Conservation (phyloP, 768 basidiomycete species). For the Saitozyma podzolica region DNA sequence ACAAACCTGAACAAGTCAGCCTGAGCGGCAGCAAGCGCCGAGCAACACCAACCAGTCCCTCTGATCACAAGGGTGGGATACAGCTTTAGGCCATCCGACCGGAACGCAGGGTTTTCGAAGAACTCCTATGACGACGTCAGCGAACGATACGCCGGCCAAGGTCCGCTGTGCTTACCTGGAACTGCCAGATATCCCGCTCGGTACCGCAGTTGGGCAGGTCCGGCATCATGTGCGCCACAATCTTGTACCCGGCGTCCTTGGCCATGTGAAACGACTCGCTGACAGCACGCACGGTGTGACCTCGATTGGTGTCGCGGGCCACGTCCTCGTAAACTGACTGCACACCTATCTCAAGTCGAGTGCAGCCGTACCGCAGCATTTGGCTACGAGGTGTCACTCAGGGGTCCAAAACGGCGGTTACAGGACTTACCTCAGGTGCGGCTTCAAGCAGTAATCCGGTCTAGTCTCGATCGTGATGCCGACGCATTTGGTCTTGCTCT, state of each 20-base stretch:
- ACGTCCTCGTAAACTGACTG: conserved; percentile 99
- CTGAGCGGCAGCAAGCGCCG: conserved; percentile 5
- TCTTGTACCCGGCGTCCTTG: conserved; percentile 99
- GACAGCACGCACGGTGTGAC: conserved; percentile 96
- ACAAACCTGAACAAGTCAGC: conserved; percentile 49
- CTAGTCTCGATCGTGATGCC: conserved; percentile 99
- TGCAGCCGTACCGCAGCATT: conserved; percentile 99
- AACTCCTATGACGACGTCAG: conserved; percentile 62
- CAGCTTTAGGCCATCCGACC: conserved; percentile 95
- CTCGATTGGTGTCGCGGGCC: conserved; percentile 96
- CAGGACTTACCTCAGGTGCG: conserved; percentile 74
- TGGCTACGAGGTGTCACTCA: conserved; percentile 61
- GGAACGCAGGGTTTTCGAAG: conserved; percentile 96
- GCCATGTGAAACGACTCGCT: conserved; percentile 95
- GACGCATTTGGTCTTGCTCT: conserved; percentile 96
- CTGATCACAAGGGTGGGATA: conserved; percentile 98
- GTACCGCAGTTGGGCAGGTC: conserved; percentile 96
- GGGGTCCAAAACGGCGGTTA: background rate
- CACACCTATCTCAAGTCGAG: conserved; percentile 95
- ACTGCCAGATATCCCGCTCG: conserved; percentile 95
- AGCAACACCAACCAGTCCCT: conserved; percentile 61
- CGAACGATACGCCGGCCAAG: background rate
- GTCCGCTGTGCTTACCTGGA: conserved; percentile 60
- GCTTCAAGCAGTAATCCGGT: conserved; percentile 95
- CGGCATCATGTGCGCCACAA: conserved; percentile 99